Conservation (phyloP, 1,284 basidiomycete genomes). For the Cutaneotrichosporon spelunceum region DNA sequence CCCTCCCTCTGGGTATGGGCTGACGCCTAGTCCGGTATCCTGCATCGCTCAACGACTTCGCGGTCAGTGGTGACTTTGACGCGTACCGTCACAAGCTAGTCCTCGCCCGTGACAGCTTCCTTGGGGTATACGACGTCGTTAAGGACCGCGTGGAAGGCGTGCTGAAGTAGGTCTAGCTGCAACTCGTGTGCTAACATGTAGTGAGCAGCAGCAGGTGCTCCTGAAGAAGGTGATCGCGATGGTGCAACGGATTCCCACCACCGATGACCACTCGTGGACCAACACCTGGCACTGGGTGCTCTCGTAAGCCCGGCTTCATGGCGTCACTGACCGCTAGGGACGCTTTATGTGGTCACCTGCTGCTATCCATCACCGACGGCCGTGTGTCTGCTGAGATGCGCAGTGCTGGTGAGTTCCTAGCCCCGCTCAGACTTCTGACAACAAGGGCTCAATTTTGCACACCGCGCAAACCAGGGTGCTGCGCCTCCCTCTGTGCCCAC, state of each 20-base stretch:
- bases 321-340: slow-evolving; percentile 61
- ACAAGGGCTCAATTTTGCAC: slow-evolving; percentile 88
- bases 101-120: slow-evolving; percentile 75
- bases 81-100: slow-evolving; percentile 79
- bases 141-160: slow-evolving; percentile 86
- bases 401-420: slow-evolving; percentile 68
- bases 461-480: slow-evolving; percentile 37
- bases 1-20: background rate
- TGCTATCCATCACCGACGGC: slow-evolving; percentile 86
- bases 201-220: slow-evolving; percentile 78
- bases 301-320: slow-evolving; percentile 43
- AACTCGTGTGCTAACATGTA: slow-evolving; percentile 24
- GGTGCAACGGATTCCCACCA: slow-evolving; percentile 56
- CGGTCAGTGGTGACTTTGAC: slow-evolving; percentile 84
- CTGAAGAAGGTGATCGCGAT: slow-evolving; percentile 87
- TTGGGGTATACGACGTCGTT: slow-evolving; percentile 90
- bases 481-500: slow-evolving; percentile 51
- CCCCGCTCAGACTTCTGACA: background rate
- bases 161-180: slow-evolving; percentile 61
- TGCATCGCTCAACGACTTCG: slow-evolving; percentile 95
- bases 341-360: slow-evolving; percentile 81
- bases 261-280: slow-evolving; percentile 75
- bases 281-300: slow-evolving; percentile 99
- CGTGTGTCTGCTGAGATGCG: slow-evolving; percentile 87
- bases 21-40: slow-evolving; percentile 71